phyloP scores from a whole-genome alignment of 768 basidiomycete genomes.

The Termitomyces sp. region DNA sequence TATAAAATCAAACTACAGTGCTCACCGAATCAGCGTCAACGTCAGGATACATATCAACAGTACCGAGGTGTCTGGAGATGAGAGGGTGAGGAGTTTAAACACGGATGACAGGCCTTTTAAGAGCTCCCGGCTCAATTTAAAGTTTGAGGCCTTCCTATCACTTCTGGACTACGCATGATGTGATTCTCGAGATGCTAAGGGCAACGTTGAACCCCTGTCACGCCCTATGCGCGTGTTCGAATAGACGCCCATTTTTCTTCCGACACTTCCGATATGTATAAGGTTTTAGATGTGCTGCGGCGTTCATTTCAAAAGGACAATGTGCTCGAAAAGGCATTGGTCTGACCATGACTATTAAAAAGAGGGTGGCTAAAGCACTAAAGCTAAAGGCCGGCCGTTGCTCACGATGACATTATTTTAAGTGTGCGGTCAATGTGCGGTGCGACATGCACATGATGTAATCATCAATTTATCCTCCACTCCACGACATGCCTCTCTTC shows the following conservation, averaged over 20 bases:
- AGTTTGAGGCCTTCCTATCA: background rate
- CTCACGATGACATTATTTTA: background rate
- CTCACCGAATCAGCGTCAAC: background rate
- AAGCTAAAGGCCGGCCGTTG: background rate
- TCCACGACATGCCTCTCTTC: slow-evolving; percentile 47
- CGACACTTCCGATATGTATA: background rate
- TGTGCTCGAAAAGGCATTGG: background rate
- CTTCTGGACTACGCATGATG: slow-evolving; percentile 1
- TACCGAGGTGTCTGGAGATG: background rate
- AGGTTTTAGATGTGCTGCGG: background rate
- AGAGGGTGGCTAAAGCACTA: background rate
- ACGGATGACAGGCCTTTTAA: background rate
- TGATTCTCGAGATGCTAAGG: background rate
- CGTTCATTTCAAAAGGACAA: background rate
- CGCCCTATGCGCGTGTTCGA: slow-evolving; percentile 3
- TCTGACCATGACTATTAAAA: background rate
- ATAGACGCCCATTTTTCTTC: slow-evolving; percentile 4
- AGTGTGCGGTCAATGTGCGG: background rate
- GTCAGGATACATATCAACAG: background rate
- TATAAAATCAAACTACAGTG: too few relatives aligned
- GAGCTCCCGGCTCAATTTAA: background rate
- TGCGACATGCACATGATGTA: slow-evolving; percentile 12
- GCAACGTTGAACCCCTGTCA: slow-evolving; percentile 1
- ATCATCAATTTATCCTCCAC: background rate
- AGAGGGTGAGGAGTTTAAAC: too few relatives aligned